Evolutionary conservation across 2,329 filamentous ascomycete genomes (phyloP), one percentile per base, ranked within the genome.

Genomic region (Aphanocladium album): DNA sequence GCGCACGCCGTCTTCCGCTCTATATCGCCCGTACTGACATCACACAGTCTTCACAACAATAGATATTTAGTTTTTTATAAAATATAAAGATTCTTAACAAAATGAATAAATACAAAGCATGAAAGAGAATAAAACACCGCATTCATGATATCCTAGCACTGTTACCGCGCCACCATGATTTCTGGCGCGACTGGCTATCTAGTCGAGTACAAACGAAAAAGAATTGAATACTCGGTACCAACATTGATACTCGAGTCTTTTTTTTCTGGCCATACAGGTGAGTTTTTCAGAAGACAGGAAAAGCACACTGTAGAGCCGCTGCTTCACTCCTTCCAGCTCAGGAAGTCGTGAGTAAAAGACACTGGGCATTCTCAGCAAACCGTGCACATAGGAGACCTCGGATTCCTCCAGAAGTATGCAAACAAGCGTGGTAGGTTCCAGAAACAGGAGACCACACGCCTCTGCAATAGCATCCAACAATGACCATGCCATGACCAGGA

Each of bases 351-450:
- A 52, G 27, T 50, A 51, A 52, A 57, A 59, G 57, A 52, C 57
- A 59, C 47, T 37, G 47, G 49, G 57, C 57, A 53, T 59, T 59
- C 49, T 59, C 57, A 59, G 57, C 57, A 52, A 43, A 53, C 35
- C 56, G 57, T 53, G 49, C 57, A 59, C 57, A 59, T 59, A 59
- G 49, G 57, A 59, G 57, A 59, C 57, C 57, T 59, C 57, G 57
- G 49, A 59, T 46, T 59, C 57, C 57, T 59, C 57, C 57, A 52
- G 49, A 53, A 59, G 57, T 50, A 50, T 23, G 57, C 57, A 59
- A 37, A 33, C 30, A 47, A 17, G 21, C 25, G 25, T 33, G 37
- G 41, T 35, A 43, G 8, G 37, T 46, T 59, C 47, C n/a, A 23
- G 21, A 39, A 33, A 8, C 27, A 46, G 51, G n/a, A n/a, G n/a